Conservation (phyloP, 495 filamentous ascomycete genomes). For the Cairneyella variabilis region DNA sequence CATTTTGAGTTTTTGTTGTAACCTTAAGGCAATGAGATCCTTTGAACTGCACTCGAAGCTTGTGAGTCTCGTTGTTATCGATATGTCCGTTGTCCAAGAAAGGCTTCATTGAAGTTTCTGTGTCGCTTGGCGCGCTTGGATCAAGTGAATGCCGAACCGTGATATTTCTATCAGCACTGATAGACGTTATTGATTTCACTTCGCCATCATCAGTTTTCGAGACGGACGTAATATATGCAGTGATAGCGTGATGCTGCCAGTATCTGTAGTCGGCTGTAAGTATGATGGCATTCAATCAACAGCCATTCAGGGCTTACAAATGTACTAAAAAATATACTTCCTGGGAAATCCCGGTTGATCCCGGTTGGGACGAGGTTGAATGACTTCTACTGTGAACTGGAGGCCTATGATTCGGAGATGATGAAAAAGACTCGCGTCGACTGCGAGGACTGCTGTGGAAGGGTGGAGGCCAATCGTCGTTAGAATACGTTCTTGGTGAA, state of each 20-base stretch:
- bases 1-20: neutral
- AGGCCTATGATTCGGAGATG: neutral
- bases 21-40: conserved; percentile 6
- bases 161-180: neutral
- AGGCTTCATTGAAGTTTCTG: conserved; percentile 9
- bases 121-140: neutral
- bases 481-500: neutral
- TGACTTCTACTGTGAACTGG: conserved; percentile 4
- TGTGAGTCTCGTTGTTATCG: neutral
- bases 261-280: neutral
- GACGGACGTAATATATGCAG: neutral
- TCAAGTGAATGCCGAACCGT: conserved; percentile 10
- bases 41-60: conserved; percentile 8
- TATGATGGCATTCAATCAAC: neutral
- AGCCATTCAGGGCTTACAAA: neutral
- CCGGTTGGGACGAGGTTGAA: conserved; percentile 5
- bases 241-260: neutral
- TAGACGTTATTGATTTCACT: conserved; percentile 2
- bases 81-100: conserved; percentile 13
- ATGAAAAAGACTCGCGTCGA: neutral
- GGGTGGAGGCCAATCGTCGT: neutral
- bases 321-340: neutral
- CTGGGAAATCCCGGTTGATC: neutral
- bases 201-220: conserved; percentile 8
- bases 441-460: neutral